These are phyloP conservation scores for Phytopythium montanum DNA, from an alignment of 352 stramenopile species.

Conservation along the genomic window DNA sequence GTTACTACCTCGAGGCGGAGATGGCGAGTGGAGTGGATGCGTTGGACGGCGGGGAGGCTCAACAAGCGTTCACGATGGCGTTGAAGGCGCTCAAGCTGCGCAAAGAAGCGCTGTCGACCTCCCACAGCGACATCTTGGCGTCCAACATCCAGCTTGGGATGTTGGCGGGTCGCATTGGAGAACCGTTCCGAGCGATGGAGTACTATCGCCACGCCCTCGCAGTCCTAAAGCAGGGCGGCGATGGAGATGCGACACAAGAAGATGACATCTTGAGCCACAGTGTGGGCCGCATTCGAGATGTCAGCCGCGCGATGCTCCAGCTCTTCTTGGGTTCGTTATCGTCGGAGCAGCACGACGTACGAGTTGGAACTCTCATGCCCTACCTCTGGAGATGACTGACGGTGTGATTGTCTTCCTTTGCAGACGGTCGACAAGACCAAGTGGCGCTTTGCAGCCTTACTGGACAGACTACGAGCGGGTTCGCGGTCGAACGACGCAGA, in stretches of 20 bases:
- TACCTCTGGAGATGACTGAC: neutral
- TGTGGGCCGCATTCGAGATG: constrained; percentile 26
- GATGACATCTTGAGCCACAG: neutral
- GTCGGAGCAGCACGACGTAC: constrained; percentile 21
- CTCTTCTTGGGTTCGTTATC: constrained; percentile 32
- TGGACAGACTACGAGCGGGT: neutral
- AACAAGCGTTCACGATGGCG: constrained; percentile 42
- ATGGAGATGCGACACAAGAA: neutral
- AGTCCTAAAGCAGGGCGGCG: constrained; percentile 22
- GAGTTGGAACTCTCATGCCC: neutral
- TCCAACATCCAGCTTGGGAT: constrained; percentile 48
- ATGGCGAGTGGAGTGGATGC: neutral
- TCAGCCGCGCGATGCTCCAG: constrained; percentile 38
- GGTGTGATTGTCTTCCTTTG: neutral
- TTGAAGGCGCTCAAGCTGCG: constrained; percentile 33
- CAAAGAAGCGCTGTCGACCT: constrained; percentile 19
- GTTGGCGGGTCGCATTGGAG: constrained; percentile 33
- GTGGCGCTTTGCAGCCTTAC: constrained; percentile 23
- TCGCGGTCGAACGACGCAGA: neutral
- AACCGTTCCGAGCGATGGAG: constrained; percentile 53
- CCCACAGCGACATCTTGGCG: constrained; percentile 28
- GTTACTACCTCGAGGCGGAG: constrained; percentile 24
- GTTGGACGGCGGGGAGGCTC: constrained; percentile 6
- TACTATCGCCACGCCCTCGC: constrained; percentile 37
- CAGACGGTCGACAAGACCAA: constrained; percentile 42